Evolutionary conservation across 106 monocot genomes (phyloP).

Genomic region (Platanthera zijinensis): DNA sequence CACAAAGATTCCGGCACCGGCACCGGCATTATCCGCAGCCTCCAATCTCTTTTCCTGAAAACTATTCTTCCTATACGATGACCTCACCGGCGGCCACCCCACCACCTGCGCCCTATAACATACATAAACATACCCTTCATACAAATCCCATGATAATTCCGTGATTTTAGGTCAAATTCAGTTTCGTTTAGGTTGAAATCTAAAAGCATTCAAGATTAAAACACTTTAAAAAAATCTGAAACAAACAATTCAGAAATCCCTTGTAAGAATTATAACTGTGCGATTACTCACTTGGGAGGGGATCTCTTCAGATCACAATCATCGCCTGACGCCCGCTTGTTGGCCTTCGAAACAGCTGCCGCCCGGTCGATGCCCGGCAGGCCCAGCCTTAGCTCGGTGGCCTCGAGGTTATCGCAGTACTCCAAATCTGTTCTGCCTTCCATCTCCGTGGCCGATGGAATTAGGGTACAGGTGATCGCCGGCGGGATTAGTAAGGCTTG

Average conservation of each 20-base stretch:
- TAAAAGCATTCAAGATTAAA: too few species aligned
- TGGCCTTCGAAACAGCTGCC: conserved; percentile 28
- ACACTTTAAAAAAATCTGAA: too few species aligned
- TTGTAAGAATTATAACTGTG: too few species aligned
- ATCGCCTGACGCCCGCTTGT: conserved; percentile 42
- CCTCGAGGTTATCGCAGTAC: conserved; percentile 32
- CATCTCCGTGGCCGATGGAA: conserved; percentile 4
- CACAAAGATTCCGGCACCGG: conserved; percentile 41
- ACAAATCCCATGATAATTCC: not conserved
- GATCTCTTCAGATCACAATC: conserved; percentile 32
- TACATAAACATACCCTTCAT: not conserved
- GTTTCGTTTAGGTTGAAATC: too few species aligned
- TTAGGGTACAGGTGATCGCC: not conserved
- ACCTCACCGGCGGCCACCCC: conserved; percentile 83
- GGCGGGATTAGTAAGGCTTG: not conserved
- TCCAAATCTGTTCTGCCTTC: not conserved
- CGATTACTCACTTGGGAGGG: conserved; percentile 2
- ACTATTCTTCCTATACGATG: conserved; percentile 28
- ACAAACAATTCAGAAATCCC: too few species aligned
- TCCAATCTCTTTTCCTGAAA: conserved; percentile 14
- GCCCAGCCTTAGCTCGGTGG: conserved; percentile 71
- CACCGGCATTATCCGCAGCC: conserved; percentile 12
- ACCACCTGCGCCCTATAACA: conserved; percentile 63
- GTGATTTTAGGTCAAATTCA: too few species aligned
- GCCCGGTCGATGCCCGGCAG: conserved; percentile 45